Percentiles rank a stretch among this genome's conserved stretches.
phyloP scores from a whole-genome alignment of 495 filamentous ascomycete species.

The Delitschia confertaspora region DNA sequence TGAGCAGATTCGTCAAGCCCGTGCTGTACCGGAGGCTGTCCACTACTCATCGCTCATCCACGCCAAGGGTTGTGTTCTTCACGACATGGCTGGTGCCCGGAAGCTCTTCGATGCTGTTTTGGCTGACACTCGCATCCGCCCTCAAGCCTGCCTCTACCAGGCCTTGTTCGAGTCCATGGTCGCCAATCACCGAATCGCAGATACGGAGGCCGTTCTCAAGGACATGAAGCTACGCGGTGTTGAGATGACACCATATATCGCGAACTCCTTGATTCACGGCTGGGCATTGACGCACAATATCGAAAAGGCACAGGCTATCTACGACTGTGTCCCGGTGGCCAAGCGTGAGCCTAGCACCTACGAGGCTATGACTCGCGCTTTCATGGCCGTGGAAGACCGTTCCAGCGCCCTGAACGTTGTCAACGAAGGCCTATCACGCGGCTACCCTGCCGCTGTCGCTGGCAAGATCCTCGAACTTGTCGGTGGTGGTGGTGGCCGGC shows the following conservation, averaged over 20 bases:
- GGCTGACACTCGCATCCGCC: conserved; percentile 51
- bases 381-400: conserved; percentile 71
- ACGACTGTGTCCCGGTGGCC: conserved; percentile 58
- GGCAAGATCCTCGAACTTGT: conserved; percentile 87
- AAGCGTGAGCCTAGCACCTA: conserved; percentile 97
- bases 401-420: conserved; percentile 66
- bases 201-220: conserved; percentile 62
- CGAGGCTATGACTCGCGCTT: conserved; percentile 95
- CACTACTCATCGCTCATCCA: conserved; percentile 95
- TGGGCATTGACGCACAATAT: conserved; percentile 85
- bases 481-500: conserved; percentile 44
- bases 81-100: conserved; percentile 78
- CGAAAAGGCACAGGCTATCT: conserved; percentile 66
- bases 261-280: conserved; percentile 97
- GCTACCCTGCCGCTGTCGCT: conserved; percentile 85
- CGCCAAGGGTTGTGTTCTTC: conserved; percentile 87
- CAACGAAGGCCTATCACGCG: conserved; percentile 79
- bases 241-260: conserved; percentile 92
- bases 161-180: conserved; percentile 94
- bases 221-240: conserved; percentile 65
- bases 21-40: conserved; percentile 74
- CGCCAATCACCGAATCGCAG: conserved; percentile 70
- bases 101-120: conserved; percentile 73
- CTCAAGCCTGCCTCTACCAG: conserved; percentile 85
- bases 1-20: conserved; percentile 62